Conservation (phyloP, 768 basidiomycete species). For the Scleroderma citrinum region DNA sequence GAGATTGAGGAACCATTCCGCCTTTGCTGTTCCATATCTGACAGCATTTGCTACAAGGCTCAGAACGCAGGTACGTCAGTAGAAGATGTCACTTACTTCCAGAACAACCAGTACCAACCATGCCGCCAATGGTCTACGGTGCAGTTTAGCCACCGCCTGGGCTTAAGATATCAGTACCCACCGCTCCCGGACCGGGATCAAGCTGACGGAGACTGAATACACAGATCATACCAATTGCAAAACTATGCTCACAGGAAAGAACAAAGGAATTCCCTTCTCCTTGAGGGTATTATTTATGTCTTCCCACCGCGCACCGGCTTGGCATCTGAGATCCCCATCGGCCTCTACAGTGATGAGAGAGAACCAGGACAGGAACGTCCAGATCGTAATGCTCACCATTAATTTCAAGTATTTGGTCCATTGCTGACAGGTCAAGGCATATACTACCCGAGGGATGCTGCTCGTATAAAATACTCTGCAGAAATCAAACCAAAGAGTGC, state of each 20-base stretch:
- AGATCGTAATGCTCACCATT: constrained; percentile 35
- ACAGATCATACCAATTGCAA: not conserved
- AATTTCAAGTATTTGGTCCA: constrained; percentile 60
- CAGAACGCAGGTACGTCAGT: not conserved
- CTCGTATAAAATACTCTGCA: constrained; percentile 2
- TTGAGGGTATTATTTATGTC: constrained; percentile 67
- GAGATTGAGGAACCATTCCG: constrained; percentile 82
- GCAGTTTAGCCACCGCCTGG: constrained; percentile 7
- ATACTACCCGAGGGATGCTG: constrained; percentile 50
- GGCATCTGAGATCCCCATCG: constrained; percentile 72
- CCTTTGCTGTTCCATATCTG: constrained; percentile 82
- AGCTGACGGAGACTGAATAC: constrained; percentile 35
- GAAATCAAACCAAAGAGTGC: not conserved
- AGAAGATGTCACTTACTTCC: constrained; percentile 51
- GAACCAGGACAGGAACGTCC: constrained; percentile 3
- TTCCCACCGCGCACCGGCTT: constrained; percentile 75
- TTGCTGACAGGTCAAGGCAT: constrained; percentile 58
- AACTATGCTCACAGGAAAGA: constrained; percentile 68
- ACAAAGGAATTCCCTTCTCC: constrained; percentile 66
- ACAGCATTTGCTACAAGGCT: constrained; percentile 61
- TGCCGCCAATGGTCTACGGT: constrained; percentile 73
- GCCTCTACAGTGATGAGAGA: constrained; percentile 36
- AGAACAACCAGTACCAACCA: constrained; percentile 83
- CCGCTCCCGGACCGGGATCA: constrained; percentile 68
- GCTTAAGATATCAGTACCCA: constrained; percentile 27